phyloP scores from a whole-genome alignment of 2,329 filamentous ascomycete species.

The Cordyceps cicadae region DNA sequence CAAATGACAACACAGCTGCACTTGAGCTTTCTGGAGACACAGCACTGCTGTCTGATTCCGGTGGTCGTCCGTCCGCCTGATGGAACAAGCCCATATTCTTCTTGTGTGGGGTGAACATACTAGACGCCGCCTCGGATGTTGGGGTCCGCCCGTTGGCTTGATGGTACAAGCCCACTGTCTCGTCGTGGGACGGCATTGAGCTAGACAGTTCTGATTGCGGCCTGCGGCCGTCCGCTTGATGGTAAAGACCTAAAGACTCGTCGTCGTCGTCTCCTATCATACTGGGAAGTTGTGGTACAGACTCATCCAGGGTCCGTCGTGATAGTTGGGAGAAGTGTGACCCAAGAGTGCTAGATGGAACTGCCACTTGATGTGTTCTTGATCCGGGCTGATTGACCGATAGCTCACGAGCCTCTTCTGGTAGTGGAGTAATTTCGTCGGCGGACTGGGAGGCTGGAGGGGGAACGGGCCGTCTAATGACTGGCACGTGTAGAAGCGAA shows the following conservation, averaged over 20 bases:
- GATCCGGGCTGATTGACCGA: background rate
- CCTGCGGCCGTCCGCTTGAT: constrained; percentile 23
- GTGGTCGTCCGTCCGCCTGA: constrained; percentile 22
- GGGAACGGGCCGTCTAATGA: background rate
- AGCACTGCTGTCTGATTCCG: background rate
- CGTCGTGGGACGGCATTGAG: constrained; percentile 18
- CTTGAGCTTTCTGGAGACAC: background rate
- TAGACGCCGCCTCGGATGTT: background rate
- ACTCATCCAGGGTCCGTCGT: background rate
- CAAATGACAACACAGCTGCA: background rate
- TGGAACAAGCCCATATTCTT: constrained; percentile 24
- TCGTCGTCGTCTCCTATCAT: constrained; percentile 14
- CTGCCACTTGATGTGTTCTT: background rate
- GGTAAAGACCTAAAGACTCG: constrained; percentile 22
- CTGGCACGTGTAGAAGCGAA: background rate
- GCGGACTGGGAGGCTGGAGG: background rate
- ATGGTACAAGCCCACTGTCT: constrained; percentile 23
- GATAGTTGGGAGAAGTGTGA: background rate
- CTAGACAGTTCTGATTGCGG: background rate
- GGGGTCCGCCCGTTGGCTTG: constrained; percentile 22
- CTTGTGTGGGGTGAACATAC: constrained; percentile 17
- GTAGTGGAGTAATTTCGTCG: background rate
- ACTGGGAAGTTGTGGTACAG: background rate
- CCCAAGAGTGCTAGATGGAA: background rate
- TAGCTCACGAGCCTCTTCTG: background rate